Base-by-base conservation (phyloP, 495 filamentous ascomycete genomes). In the Tuber indicum region DNA sequence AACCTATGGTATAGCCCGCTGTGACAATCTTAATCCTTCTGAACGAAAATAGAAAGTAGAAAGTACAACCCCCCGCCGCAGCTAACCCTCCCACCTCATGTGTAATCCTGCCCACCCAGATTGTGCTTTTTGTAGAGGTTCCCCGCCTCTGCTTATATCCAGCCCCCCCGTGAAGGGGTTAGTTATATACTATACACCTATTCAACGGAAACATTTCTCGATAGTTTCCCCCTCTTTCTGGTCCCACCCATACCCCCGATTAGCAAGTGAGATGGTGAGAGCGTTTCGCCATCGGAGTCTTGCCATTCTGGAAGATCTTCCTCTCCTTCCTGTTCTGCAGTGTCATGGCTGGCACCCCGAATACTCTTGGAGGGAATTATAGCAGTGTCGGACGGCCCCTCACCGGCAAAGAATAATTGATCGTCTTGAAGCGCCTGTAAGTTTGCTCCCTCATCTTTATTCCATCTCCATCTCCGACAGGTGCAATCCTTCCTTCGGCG, bases 221-320 rank as follows among this genome's bases (percentile, higher is more conserved):
- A 98, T 87, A 81, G 83, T 99, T 95, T 80, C 98, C 96, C 10
- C 0, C 86, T 87, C 79, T 96, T 94, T 26, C 89, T 88, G 16
- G 88, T 85, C 52, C 96, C 89, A 71, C 83, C 97, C 98, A 70
- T 94, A 88, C 81, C 88, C 87, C 70, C 91, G 89, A 62, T 90
- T 87, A 19, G 92, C 92, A 23, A 98, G 88, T 6, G 94, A 97
- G 70, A 99, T 87, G 41, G 89, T 88, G 72, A 97, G 86, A 97
- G 86, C 52, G 91, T 89, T 82, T 99, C 95, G 81, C 98, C 96
- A 81, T 98, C 96, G 85, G 94, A 97, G 85, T 98, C 96, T 79
- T 93, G 89, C 96, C 96, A 99, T 17, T 92, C 91, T 21, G 92
- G 85, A 74, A 76, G 83, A 1, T 84, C 80, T 21, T 85, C 83